phyloP scores from a whole-genome alignment of 2,329 filamentous ascomycete genomes.

The Monosporascus cannonballus region DNA sequence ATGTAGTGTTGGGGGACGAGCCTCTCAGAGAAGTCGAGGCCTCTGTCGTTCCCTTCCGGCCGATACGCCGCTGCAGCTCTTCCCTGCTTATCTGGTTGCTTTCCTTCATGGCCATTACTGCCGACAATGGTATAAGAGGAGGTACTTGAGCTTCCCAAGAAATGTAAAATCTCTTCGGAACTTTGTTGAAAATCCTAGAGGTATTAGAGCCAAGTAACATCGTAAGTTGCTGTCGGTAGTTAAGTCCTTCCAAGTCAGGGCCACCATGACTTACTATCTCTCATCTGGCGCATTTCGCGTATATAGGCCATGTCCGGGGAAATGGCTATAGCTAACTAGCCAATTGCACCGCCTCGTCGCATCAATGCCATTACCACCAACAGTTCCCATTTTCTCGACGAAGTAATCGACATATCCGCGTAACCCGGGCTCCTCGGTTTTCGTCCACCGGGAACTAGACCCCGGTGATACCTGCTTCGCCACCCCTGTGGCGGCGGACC shows the following conservation, averaged over 20 bases:
- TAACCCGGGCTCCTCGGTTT: slow-evolving; percentile 1
- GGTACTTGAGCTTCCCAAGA: not conserved
- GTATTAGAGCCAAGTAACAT: not conserved
- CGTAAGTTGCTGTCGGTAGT: not conserved
- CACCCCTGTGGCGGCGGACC: not conserved
- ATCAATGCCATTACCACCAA: not conserved
- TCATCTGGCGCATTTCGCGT: slow-evolving; percentile 10
- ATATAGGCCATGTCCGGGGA: slow-evolving; percentile 14
- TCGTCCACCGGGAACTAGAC: slow-evolving; percentile 1
- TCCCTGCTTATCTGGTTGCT: slow-evolving; percentile 6
- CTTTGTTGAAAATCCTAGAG: too few relatives aligned
- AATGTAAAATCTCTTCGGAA: slow-evolving; percentile 9
- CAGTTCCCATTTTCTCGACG: not conserved
- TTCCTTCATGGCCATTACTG: not conserved
- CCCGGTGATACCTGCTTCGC: slow-evolving; percentile 1
- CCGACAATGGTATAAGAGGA: slow-evolving; percentile 6
- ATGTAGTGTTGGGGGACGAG: slow-evolving; percentile 6
- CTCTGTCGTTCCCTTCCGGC: slow-evolving; percentile 4
- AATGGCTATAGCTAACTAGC: slow-evolving; percentile 11
- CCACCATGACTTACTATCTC: slow-evolving; percentile 1
- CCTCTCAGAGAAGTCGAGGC: slow-evolving; percentile 15
- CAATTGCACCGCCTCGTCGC: slow-evolving; percentile 1
- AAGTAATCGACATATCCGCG: slow-evolving; percentile 3
- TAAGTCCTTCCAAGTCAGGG: not conserved
- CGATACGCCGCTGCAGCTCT: slow-evolving; percentile 8